Evolutionary conservation across 441 rosid genomes (phyloP), one percentile per base, ranked within the genome.

Genomic region (Corymbia citriodora): DNA sequence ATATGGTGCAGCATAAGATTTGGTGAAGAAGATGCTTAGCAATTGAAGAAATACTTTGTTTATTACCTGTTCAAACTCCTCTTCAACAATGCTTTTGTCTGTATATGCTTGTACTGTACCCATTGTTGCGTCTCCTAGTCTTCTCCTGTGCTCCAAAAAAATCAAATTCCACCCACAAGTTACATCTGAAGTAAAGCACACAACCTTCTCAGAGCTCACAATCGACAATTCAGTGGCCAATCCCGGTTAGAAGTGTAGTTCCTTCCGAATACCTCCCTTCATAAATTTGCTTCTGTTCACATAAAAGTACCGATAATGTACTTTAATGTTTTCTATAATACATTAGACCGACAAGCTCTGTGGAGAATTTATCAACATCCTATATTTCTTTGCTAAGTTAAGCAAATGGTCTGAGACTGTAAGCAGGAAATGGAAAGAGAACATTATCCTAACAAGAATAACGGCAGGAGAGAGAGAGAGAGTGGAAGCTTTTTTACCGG

Each of bases 401-500:
- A 21, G 52, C 85, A 48, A 45, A 21, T 40, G 85, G 85, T 14
- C n/a, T 74, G 45, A 10, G 79, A 68, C 79, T 17, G 21, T 19
- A 36, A 72, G 82, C 49, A 72, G 82, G 27, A 36, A 72, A 72
- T 72, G 82, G 82, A 36, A 40, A 72, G 49, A 72, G 49, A 36
- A 12, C 8, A 31, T 17, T 25, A 45, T 23, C 52, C n/a, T 23
- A 79, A 89, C 91, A 40, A 74, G 90, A 91, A 90, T 82, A 89
- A 91, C 83, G 89, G 90, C 89, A 53, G 81, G 90, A 91, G 91
- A 88, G 91, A 88, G 89, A 27, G 89, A 31, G 86, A 25, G 59
- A 88, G 89, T 29, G 74, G 13, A 72, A 8, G 72, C n/a, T 45
- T 79, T 45, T 79, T 45, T 23, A 13, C 85, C 12, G 14, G 90